Evolutionary conservation across 768 basidiomycete genomes (phyloP).

Genomic region (Trametes cingulata): DNA sequence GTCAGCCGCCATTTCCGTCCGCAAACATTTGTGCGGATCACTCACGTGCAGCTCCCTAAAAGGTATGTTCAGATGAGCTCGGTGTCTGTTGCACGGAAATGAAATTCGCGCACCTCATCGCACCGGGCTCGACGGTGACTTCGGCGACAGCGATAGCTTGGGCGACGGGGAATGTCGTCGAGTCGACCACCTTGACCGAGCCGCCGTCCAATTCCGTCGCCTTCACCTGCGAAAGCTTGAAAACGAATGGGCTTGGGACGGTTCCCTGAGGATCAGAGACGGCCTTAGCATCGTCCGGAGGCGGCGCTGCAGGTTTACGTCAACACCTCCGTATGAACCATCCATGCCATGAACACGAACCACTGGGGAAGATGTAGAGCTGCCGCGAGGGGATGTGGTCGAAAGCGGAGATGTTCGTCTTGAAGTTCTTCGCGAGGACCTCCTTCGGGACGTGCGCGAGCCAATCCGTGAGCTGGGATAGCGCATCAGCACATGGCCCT

Average conservation of each 20-base stretch:
- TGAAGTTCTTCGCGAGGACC: constrained; percentile 67
- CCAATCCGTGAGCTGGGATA: constrained; percentile 57
- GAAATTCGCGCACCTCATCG: constrained; percentile 46
- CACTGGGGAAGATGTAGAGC: constrained; percentile 54
- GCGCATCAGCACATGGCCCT: constrained; percentile 47
- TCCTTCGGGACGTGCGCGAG: constrained; percentile 60
- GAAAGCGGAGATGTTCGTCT: constrained; percentile 46
- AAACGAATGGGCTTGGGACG: constrained; percentile 53
- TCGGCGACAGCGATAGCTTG: constrained; percentile 58
- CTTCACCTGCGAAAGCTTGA: constrained; percentile 49
- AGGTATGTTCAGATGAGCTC: background rate
- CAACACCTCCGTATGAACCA: background rate
- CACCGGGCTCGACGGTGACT: constrained; percentile 59
- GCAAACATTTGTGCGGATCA: background rate
- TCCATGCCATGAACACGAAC: constrained; percentile 27
- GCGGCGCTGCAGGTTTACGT: constrained; percentile 15
- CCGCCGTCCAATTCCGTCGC: constrained; percentile 52
- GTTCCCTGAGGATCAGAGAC: constrained; percentile 51
- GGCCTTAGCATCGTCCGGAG: constrained; percentile 31
- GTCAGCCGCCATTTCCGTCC: background rate
- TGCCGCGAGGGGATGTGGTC: constrained; percentile 54
- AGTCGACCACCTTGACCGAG: constrained; percentile 60
- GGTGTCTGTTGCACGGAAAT: background rate
- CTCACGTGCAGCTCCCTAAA: constrained; percentile 49
- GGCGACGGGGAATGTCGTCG: constrained; percentile 51